Conservation (phyloP, 306 rosid genomes). For the Castanea mollissima region DNA sequence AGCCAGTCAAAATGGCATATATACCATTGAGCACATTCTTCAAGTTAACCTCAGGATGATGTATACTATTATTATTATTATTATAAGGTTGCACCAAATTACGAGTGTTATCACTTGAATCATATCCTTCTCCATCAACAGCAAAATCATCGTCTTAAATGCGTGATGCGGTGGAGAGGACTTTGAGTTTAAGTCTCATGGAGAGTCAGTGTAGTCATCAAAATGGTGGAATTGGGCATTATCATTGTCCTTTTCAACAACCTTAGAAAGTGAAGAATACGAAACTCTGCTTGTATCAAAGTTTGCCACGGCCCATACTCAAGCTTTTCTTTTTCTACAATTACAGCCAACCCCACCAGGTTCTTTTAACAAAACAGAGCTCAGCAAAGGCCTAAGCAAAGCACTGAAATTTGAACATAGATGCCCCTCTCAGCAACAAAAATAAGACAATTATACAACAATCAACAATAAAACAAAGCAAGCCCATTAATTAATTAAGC, state of each 20-base stretch:
- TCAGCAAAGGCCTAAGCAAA: too few species aligned
- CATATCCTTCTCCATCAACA: slow-evolving; percentile 54
- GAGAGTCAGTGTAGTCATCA: slow-evolving; percentile 33
- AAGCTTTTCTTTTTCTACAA: too few species aligned
- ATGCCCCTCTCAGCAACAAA: too few species aligned
- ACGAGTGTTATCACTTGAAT: slow-evolving; percentile 52
- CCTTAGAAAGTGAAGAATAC: slow-evolving; percentile 67
- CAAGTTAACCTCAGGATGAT: slow-evolving; percentile 72
- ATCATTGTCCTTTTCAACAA: slow-evolving; percentile 36
- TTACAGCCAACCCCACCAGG: too few species aligned
- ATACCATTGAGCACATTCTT: slow-evolving; percentile 80
- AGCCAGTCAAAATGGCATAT: slow-evolving; percentile 70
- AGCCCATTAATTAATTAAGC: too few species aligned
- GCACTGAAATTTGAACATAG: too few species aligned
- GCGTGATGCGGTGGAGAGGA: slow-evolving; percentile 29
- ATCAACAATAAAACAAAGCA: too few species aligned
- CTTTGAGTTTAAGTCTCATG: slow-evolving; percentile 45
- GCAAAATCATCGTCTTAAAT: slow-evolving; percentile 45
- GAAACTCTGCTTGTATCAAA: slow-evolving; percentile 44
- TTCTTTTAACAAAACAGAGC: too few species aligned
- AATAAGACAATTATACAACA: too few species aligned
- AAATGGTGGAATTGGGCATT: slow-evolving; percentile 26
- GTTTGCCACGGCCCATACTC: slow-evolving; percentile 39
- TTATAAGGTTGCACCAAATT: slow-evolving; percentile 5
- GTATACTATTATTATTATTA: neutral